Evolutionary conservation across 768 basidiomycete species (phyloP).

Genomic region (Phlegmacium glaucopus): DNA sequence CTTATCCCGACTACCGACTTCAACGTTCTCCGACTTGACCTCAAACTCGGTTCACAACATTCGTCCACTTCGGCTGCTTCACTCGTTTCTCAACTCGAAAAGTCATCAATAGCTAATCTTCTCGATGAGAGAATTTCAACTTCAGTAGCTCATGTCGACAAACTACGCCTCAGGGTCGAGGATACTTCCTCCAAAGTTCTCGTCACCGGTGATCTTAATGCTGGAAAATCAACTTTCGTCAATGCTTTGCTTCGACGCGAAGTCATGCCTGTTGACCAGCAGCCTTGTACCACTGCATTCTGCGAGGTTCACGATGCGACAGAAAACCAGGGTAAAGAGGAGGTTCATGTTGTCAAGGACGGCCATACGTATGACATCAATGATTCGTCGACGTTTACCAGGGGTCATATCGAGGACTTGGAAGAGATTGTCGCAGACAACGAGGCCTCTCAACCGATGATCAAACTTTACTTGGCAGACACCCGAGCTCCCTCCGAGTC

Average conservation of each 20-base stretch:
- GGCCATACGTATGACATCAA: slow-evolving; percentile 61
- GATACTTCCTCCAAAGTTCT: slow-evolving; percentile 95
- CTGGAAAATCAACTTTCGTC: slow-evolving; percentile 98
- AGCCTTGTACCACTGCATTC: slow-evolving; percentile 96
- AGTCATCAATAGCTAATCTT: slow-evolving; percentile 87
- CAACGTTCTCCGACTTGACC: slow-evolving; percentile 86
- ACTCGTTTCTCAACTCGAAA: slow-evolving; percentile 90
- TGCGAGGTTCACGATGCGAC: slow-evolving; percentile 93
- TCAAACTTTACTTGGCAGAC: slow-evolving; percentile 90
- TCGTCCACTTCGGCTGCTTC: slow-evolving; percentile 60
- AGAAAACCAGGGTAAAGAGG: slow-evolving; percentile 77
- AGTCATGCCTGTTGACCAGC: slow-evolving; percentile 97
- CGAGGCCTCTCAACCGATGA: slow-evolving; percentile 65
- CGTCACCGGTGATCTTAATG: slow-evolving; percentile 96
- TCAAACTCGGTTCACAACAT: slow-evolving; percentile 80
- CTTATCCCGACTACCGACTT: slow-evolving; percentile 60
- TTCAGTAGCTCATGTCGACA: slow-evolving; percentile 76
- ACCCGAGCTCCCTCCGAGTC: slow-evolving; percentile 75
- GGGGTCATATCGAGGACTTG: slow-evolving; percentile 62
- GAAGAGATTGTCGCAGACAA: slow-evolving; percentile 78
- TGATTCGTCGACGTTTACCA: slow-evolving; percentile 76
- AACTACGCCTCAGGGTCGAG: slow-evolving; percentile 80
- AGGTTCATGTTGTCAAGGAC: slow-evolving; percentile 79
- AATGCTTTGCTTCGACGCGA: slow-evolving; percentile 89
- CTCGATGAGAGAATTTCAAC: slow-evolving; percentile 79